Base-by-base conservation (phyloP, 164 flowering plant genomes). In the Litsea cubeba region DNA sequence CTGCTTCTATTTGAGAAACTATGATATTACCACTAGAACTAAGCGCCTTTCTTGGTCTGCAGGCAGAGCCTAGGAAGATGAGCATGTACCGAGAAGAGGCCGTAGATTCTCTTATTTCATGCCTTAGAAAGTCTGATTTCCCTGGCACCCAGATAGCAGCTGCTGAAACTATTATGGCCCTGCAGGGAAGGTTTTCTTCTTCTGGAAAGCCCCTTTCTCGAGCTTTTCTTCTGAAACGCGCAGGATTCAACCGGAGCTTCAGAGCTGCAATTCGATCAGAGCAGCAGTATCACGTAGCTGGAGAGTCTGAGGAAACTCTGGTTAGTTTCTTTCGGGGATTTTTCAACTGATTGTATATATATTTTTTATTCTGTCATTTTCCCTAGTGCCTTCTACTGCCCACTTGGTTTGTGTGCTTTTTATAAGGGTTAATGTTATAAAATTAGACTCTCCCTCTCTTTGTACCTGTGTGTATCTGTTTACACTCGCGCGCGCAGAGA, bases 21-120 rank as follows among this genome's bases (percentile, higher is more conserved):
- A 67, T 72, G 24, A 40, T 12, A 4, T 50, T 35, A 40, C 46
- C n/a, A 10, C 18, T n/a, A 49, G 5, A 35, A 63, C n/a, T 70
- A 32, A 50, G 30, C 35, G 14, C 40, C 46, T 62, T 57, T 51
- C 62, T 40, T 73, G 28, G 25, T 69, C 65, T 82, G 75, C 76
- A 89, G 94, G 83, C 69, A 22, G 93, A 90, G 58, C 94, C 97
- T 23, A 88, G 92, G 81, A 90, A 90, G 80, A 90, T 89, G 92
- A 92, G 97, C 77, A 92, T 92, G 64, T 92, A 85, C 76, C 84
- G 97, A 18, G 94, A 92, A 81, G 94, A 92, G 78, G 93, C 97
- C 46, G 82, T 92, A 46, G 94, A 90, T 82, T 70, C 81, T 73
- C 87, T 92, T 20, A 86, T 90, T 75, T 84, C 91, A 60, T 85